Percentiles rank a stretch among this genome's conserved stretches.
Conservation (phyloP, 495 filamentous ascomycete species). For the Eremomyces bilateralis region DNA sequence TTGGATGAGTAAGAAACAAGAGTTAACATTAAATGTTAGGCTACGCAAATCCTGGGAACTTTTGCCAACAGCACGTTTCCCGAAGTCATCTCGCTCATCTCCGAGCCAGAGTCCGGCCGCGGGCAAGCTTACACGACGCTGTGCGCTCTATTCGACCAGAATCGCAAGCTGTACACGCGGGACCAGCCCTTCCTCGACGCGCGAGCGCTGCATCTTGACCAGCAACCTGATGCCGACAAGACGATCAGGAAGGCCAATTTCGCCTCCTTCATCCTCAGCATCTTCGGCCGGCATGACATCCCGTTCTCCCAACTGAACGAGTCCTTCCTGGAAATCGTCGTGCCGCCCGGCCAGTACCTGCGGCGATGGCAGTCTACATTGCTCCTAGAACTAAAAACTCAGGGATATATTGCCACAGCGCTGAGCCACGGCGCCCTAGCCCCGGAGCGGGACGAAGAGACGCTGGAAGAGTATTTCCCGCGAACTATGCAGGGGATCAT, state of each 20-base stretch:
- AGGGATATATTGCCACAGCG: slow-evolving; percentile 50
- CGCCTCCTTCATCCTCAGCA: slow-evolving; percentile 60
- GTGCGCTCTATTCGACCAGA: slow-evolving; percentile 59
- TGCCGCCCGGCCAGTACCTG: slow-evolving; percentile 50
- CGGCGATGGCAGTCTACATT: slow-evolving; percentile 49
- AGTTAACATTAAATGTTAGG: too few relatives aligned
- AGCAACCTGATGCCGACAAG: slow-evolving; percentile 17
- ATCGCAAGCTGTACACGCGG: slow-evolving; percentile 56
- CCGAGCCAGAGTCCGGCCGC: slow-evolving; percentile 49
- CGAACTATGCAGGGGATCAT: slow-evolving; percentile 41
- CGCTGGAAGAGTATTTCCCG: slow-evolving; percentile 57
- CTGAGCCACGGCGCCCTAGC: slow-evolving; percentile 28
- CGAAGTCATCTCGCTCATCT: slow-evolving; percentile 56
- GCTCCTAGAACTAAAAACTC: slow-evolving; percentile 69
- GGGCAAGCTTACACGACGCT: slow-evolving; percentile 63
- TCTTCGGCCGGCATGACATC: slow-evolving; percentile 62
- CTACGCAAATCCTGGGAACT: slow-evolving; percentile 47
- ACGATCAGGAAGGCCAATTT: slow-evolving; percentile 73
- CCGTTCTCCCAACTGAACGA: slow-evolving; percentile 67
- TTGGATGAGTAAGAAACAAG: too few relatives aligned
- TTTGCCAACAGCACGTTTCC: slow-evolving; percentile 43
- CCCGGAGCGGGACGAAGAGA: slow-evolving; percentile 25
- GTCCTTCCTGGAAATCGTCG: slow-evolving; percentile 64
- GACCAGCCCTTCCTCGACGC: slow-evolving; percentile 48
- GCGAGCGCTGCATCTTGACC: slow-evolving; percentile 39